Evolutionary conservation across 1,284 basidiomycete species (phyloP).

Genomic region (Phylloboletellus chloephorus): DNA sequence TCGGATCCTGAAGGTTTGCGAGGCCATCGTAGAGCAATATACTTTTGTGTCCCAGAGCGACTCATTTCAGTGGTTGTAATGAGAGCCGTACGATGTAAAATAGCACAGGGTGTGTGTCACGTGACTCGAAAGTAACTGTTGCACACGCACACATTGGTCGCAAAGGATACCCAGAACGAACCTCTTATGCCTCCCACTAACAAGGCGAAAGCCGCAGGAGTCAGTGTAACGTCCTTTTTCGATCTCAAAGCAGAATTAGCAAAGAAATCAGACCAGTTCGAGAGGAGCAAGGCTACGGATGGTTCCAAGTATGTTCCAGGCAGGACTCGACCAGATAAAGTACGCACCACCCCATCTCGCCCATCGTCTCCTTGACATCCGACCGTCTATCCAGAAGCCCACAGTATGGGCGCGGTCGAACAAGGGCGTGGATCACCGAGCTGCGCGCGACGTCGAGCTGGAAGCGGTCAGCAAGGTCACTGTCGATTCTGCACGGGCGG

Average conservation of each 20-base stretch:
- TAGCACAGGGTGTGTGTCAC: constrained; percentile 5
- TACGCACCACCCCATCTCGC: constrained; percentile 17
- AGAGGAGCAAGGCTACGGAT: constrained; percentile 54
- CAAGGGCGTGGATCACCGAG: constrained; percentile 60
- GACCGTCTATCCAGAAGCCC: constrained; percentile 51
- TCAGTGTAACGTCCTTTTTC: constrained; percentile 67
- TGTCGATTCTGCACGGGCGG: constrained; percentile 60
- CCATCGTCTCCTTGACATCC: neutral
- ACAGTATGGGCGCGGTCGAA: constrained; percentile 69
- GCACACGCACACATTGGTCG: neutral
- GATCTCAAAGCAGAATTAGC: constrained; percentile 71
- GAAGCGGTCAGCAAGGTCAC: constrained; percentile 63
- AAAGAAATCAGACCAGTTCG: constrained; percentile 59
- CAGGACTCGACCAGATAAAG: constrained; percentile 60
- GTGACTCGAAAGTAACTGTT: no score
- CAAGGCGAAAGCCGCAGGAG: constrained; percentile 62
- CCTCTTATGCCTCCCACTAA: constrained; percentile 33
- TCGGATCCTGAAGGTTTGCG: constrained; percentile 21
- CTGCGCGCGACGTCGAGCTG: constrained; percentile 59
- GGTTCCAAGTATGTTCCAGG: constrained; percentile 47
- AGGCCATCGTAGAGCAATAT: constrained; percentile 15
- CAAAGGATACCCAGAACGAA: constrained; percentile 9
- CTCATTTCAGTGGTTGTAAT: neutral
- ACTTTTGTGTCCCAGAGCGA: neutral
- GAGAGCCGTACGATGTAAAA: neutral